Conservation (phyloP, 2,329 filamentous ascomycete genomes). For the Westerdykella aurantiaca region DNA sequence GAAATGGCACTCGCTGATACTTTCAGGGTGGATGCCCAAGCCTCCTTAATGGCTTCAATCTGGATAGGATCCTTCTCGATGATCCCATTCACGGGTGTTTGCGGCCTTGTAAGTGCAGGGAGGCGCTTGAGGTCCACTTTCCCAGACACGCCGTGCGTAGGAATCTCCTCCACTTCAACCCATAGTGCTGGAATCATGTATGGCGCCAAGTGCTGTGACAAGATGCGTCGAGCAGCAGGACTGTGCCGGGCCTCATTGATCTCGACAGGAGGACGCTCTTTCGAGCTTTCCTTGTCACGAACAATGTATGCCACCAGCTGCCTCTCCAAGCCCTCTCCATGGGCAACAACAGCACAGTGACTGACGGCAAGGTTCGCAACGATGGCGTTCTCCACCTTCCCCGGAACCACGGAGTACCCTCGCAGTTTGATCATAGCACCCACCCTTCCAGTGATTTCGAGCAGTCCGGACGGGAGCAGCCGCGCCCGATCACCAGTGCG, state of each 20-base stretch:
- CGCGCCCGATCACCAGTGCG: slow-evolving; percentile 67
- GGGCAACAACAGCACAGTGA: slow-evolving; percentile 65
- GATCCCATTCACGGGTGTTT: slow-evolving; percentile 43
- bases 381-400: slow-evolving; percentile 69
- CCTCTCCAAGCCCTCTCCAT: slow-evolving; percentile 68
- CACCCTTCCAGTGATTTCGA: slow-evolving; percentile 71
- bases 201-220: slow-evolving; percentile 64
- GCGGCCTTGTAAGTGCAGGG: slow-evolving; percentile 52
- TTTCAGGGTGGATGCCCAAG: slow-evolving; percentile 67
- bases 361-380: slow-evolving; percentile 63
- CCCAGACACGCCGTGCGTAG: slow-evolving; percentile 72
- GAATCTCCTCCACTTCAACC: slow-evolving; percentile 65
- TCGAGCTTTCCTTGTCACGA: slow-evolving; percentile 55
- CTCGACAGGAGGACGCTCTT: slow-evolving; percentile 55
- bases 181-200: slow-evolving; percentile 80
- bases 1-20: slow-evolving; percentile 59
- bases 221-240: slow-evolving; percentile 58
- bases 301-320: slow-evolving; percentile 75
- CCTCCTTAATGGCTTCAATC: slow-evolving; percentile 60
- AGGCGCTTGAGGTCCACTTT: slow-evolving; percentile 70
- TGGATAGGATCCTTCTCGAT: slow-evolving; percentile 55
- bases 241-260: slow-evolving; percentile 69
- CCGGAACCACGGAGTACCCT: slow-evolving; percentile 71
- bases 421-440: slow-evolving; percentile 77
- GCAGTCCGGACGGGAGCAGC: slow-evolving; percentile 58